phyloP scores from a whole-genome alignment of 306 rosid species.

The Quercus rubra region DNA sequence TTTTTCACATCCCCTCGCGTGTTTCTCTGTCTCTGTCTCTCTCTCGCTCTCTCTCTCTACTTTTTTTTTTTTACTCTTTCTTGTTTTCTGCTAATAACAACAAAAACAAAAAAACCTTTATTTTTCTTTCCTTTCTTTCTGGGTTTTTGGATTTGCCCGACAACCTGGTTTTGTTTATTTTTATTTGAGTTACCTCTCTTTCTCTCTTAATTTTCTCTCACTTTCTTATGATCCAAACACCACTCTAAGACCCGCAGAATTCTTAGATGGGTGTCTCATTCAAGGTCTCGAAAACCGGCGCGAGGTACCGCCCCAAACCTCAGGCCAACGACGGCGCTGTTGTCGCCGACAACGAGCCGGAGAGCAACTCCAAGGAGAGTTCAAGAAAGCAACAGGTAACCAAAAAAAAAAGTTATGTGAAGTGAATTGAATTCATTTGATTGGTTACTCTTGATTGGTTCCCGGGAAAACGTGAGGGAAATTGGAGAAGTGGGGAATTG shows the following conservation, averaged over 20 bases:
- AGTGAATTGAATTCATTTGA: not conserved
- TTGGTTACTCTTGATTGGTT: not conserved
- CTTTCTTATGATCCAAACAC: conserved; percentile 16
- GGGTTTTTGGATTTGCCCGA: not conserved
- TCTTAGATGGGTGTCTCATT: conserved; percentile 50
- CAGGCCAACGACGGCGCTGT: conserved; percentile 2
- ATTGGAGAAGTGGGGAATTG: not conserved
- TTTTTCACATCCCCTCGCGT: no score
- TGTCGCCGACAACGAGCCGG: conserved; percentile 17
- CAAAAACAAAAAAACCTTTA: no score
- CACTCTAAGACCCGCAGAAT: conserved; percentile 4
- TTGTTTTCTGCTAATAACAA: no score
- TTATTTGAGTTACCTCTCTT: not conserved
- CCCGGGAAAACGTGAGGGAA: not conserved
- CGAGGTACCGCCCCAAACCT: conserved; percentile 41
- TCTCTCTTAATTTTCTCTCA: not conserved
- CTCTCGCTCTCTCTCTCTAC: no score
- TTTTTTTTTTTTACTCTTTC: no score
- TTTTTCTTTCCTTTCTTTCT: not conserved
- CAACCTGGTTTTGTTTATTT: not conserved
- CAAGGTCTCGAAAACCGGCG: conserved; percentile 51
- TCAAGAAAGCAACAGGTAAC: conserved; percentile 39
- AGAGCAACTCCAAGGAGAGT: conserved; percentile 25
- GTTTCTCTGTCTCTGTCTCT: no score
- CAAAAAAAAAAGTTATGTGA: not conserved